Evolutionary conservation across 768 basidiomycete species (phyloP), one percentile per base, ranked within the genome.

Genomic region (Trametes maxima): DNA sequence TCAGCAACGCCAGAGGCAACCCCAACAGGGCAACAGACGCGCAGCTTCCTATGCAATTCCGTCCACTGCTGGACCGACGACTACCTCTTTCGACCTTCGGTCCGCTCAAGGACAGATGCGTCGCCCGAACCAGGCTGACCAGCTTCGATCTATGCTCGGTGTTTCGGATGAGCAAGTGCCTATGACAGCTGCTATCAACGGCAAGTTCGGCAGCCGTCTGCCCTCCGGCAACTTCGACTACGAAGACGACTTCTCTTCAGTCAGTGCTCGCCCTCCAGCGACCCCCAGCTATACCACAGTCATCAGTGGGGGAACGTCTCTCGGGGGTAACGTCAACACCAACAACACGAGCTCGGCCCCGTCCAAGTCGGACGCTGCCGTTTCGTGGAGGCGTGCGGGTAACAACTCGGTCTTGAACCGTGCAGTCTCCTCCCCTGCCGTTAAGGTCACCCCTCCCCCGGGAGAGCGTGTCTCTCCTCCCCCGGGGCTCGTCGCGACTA

Each of bases 111-210:
- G 80, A 4, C 84, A 88, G 68, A 75, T 82, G 68, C 89, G 90
- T 64, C 87, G 89, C 64, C 80, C 83, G 56, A 85, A 78, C 66
- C 90, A 90, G 70, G 84, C 81, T 14, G 90, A 91, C 60, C 83
- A 84, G 57, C 78, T 87, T 45, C 82, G 82, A 50, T 76, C 85
- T 40, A 87, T 86, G 70, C 77, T 87, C 45, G 82, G 84, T 50
- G 74, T 84, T 54, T 67, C 71, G 36, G 84, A 86, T 47, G 87
- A 88, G 44, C 83, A 84, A 60, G 79, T 86, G 52, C 90, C 91
- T 45, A 91, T 92, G 92, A 89, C 90, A 28, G 90, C 92, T 48
- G 81, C 86, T 43, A 78, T 92, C 37, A 87, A 85, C 44, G 91
- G 91, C 47, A 85, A 85, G 63, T 92, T 90, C 61, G 90, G 90